Evolutionary conservation across 192 early-diverging fungal genomes (phyloP).

Genomic region (Backusella sp.): DNA sequence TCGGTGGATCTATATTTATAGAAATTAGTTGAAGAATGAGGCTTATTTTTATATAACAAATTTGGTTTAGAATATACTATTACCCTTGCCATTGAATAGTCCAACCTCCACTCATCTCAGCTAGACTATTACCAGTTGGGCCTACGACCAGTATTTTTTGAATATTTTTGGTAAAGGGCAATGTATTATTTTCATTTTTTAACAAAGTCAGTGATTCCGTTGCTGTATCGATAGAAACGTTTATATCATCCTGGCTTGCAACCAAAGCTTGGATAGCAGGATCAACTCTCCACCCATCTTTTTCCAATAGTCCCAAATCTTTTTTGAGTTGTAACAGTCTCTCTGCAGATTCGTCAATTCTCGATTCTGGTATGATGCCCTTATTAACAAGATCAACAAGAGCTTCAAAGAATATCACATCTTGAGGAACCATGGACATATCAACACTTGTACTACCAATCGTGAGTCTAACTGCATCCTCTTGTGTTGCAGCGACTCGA

Average conservation of each 20-base stretch:
- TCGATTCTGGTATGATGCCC: constrained; percentile 32
- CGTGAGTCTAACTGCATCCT: constrained; percentile 44
- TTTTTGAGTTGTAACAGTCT: constrained; percentile 65
- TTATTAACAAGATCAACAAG: constrained; percentile 39
- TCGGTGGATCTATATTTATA: constrained; percentile 6
- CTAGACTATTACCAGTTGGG: constrained; percentile 54
- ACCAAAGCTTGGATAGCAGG: constrained; percentile 38
- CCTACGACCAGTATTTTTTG: constrained; percentile 56
- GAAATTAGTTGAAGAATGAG: not conserved
- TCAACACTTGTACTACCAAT: constrained; percentile 52
- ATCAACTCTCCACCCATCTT: constrained; percentile 34
- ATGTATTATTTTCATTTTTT: constrained; percentile 46
- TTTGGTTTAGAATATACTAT: not conserved
- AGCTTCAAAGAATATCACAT: constrained; percentile 47
- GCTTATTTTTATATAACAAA: not conserved
- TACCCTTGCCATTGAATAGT: constrained; percentile 63
- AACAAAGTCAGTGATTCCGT: constrained; percentile 59
- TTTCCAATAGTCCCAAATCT: constrained; percentile 60
- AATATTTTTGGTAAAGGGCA: constrained; percentile 42
- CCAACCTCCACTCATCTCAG: constrained; percentile 58
- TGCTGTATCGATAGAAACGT: constrained; percentile 47
- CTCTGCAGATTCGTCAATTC: constrained; percentile 52
- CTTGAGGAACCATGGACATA: constrained; percentile 65
- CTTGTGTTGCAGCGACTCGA: constrained; percentile 32
- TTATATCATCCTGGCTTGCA: constrained; percentile 47